Evolutionary conservation across 257 asterid species (phyloP), one percentile per base, ranked within the genome.

Genomic region (Primulina huaijiensis): DNA sequence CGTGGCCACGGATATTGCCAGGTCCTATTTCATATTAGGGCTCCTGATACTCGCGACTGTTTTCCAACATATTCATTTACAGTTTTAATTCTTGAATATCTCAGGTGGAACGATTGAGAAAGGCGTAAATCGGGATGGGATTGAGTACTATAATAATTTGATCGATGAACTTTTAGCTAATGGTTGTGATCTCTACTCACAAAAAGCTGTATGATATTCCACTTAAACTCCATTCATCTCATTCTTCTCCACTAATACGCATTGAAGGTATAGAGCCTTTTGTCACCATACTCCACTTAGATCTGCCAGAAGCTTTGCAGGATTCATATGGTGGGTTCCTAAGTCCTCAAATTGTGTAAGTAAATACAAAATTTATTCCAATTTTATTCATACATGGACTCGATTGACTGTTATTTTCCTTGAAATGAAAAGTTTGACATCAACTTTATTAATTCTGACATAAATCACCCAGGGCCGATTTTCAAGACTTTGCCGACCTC

Each of bases 301-400:
- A 86, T 68, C 21, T 77, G 16, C 92, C 92, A 53, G 87, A 82
- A 80, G 81, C 86, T 69, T 33, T 86, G 63, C 75, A 84, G 77
- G 89, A 80, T 68, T 82, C 84, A 50, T 86, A 86, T 68, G 89
- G 86, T 17, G 92, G 92, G 35, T 86, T 82, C 63, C 75, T 86
- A 70, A 75, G 79, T 75, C n/a, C 80, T 23, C 79, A 69, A 71
- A 84, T 86, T 35, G 81, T 83, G 92, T 82, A 80, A 86, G 92
- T 64, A 27, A 38, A 12, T 19, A 2, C 40, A 65, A 52, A 23
- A 9, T 10, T 8, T 10, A 9, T 10, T 40, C 17, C 52, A 2
- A 3, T 40, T 40, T 40, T 40, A 5, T 3, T 7, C 1, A 40
- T 2, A 11, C 4, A 40, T 40, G 52, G 17, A 40, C 11, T 40